Base-by-base conservation (phyloP, 2,329 filamentous ascomycete species). In the Ceratocystis diversiconidia region DNA sequence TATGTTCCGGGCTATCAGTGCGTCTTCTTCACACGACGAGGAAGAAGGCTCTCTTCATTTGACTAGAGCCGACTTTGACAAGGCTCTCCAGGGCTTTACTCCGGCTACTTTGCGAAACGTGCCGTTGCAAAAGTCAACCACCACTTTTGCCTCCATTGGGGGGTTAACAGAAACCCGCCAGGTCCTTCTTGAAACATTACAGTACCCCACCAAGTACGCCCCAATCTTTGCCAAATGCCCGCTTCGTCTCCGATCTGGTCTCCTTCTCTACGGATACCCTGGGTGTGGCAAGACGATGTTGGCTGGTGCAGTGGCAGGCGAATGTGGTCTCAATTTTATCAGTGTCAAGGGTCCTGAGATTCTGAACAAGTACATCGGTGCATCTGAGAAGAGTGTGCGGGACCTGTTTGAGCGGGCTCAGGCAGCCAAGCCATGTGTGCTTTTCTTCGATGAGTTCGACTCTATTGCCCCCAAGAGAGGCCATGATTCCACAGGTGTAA, bases 381-480 rank as follows among this genome's bases (percentile, higher is more conserved):
- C 94, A 0, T 95, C 89, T 32, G 94, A 99, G 72, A 99, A 99
- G 79, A 91, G 86, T 68, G 92, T 99, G 5, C 86, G 95, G 52
- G 94, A 99, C 74, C 80, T 99, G 0, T 99, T 99, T 72, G 92
- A 96, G 73, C 85, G 94, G 52, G 94, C 94, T 0, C 86, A 87
- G 72, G 92, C 94, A 2, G 94, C 94, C 3, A 85, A 88, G 67
- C 95, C 95, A 0, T 97, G 94, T 71, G 89, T 99, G 3, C 80
- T 99, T 7, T 99, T 99, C 80, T 99, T 99, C 73, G 94, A 99
- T 73, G 94, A 99, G 74, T 99, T 99, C 72, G 94, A 99, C 76
- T 92, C 89, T 48, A 97, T 99, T 69, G 95, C 95, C 0, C 94
- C 94, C 1, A 99, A 97, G 76, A 84, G 94, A 76, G 94, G 94